Percentiles rank a stretch among this genome's conserved stretches.
Conservation (phyloP, 2,329 filamentous ascomycete genomes). For the Cadophora sp. region DNA sequence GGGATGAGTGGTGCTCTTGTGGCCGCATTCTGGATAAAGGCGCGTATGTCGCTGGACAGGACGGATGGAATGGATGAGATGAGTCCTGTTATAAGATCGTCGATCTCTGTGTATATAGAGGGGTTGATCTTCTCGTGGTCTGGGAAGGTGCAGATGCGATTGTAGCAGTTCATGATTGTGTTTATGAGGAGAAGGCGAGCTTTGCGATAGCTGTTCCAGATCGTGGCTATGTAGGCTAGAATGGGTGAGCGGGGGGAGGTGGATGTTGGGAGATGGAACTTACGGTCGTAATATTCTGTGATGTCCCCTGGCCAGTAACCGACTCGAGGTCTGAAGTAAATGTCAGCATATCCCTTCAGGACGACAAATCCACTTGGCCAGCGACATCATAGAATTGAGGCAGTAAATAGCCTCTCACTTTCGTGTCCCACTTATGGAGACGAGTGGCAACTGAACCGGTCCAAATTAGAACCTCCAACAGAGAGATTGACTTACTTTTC, state of each 20-base stretch:
- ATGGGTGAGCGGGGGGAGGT: background rate
- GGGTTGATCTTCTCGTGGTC: conserved; percentile 7
- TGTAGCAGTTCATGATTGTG: conserved; percentile 9
- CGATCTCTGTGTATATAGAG: background rate
- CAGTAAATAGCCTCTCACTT: too few relatives aligned
- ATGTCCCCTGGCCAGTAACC: conserved; percentile 9
- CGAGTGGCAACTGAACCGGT: too few relatives aligned
- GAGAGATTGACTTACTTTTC: background rate
- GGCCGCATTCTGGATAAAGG: background rate
- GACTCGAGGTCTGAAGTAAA: background rate
- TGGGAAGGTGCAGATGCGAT: conserved; percentile 13
- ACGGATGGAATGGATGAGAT: background rate
- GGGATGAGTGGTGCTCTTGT: conserved; percentile 4
- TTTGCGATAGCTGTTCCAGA: conserved; percentile 15
- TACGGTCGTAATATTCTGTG: conserved; percentile 10
- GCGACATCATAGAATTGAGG: background rate
- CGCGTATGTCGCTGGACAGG: background rate
- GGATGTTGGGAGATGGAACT: background rate
- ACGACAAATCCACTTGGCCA: background rate
- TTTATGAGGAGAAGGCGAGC: conserved; percentile 7
- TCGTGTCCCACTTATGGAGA: too few relatives aligned
- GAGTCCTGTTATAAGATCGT: background rate
- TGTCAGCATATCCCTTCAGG: background rate
- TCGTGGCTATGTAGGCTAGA: conserved; percentile 6
- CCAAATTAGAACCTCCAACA: too few relatives aligned